Evolutionary conservation across 352 stramenopile species (phyloP), one percentile per base, ranked within the genome.

Genomic region (Halophytophthora batemanensis): DNA sequence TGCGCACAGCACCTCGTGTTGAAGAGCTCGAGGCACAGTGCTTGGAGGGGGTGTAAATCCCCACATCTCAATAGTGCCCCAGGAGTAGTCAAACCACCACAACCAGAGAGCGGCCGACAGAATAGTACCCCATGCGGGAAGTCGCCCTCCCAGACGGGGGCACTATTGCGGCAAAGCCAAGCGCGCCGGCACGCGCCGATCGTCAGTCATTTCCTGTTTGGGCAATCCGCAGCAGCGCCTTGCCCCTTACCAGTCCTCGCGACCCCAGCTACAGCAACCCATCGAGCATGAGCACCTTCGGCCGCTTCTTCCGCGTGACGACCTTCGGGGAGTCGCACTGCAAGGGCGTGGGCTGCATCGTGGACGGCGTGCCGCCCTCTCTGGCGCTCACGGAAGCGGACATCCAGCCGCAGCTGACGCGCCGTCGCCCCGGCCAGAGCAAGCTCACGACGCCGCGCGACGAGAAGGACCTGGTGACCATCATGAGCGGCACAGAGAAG

Each of bases 301-400:
- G 97, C 46, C 85, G 92, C 48, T 70, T 98, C 63, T 99, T 99
- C 74, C 92, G 96, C 59, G 98, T 99, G 50, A 98, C 95, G 38
- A 99, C 97, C 55, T 99, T 97, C 71, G 97, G 97, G 28, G 97
- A 99, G 80, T 99, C 96, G 48, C 97, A 99, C 68, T 98, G 97
- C 60, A 97, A 96, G 50, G 96, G 93, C 31, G 96, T 99, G 4
- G 97, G 97, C 59, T 96, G 97, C 40, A 98, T 97, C 46, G 73
- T 99, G 5, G 97, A 99, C 69, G 96, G 96, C 33, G 97, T 97
- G 55, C 97, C 97, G 17, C 96, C 97, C n/a, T 96, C 93, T 21
- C 86, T 99, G 49, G 80, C 74, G 29, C 72, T 99, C 18, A 98
- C 90, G 0, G 76, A 96, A 40, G 91, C 93, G 19, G 95, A 99